Evolutionary conservation across 192 early-diverging fungal species (phyloP), one percentile per base, ranked within the genome.

Genomic region (Rhizophagus clarus): DNA sequence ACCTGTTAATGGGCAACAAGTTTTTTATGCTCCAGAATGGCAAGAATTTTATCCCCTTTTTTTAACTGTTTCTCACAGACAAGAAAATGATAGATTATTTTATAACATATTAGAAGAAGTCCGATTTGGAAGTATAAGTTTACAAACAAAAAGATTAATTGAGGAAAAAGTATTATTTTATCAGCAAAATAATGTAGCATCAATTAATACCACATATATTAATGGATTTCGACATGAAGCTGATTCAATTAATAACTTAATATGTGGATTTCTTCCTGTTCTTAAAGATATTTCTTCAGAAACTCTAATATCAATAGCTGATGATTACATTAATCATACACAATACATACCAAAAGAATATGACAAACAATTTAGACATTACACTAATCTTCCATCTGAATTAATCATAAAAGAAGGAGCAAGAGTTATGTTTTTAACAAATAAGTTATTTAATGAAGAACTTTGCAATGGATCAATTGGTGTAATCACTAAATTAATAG

Each of bases 401-500:
- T 15, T 72, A 5, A 72, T 22, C 0, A 40, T 47, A 17, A 20
- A 40, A 72, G 37, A 72, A 24, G 32, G 32, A 2, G 32, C 32
- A 32, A 32, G 32, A 32, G 32, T 32, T 2, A 32, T 32, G 32
- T 32, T 32, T 3, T 32, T 32, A 32, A 32, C 32, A 2, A 72
- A 72, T 12, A 26, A 42, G 26, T 34, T 72, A 10, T 47, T 72
- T 26, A 34, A 47, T 26, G 3, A 72, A n/a, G 14, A 51, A 15
- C 37, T 47, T 20, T 72, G 70, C 47, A 72, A 72, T 42, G 37
- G 70, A 14, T 26, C 15, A n/a, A 72, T 72, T 22, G 14, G 70
- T 2, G 4, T 17, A 47, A 22, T 72, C 26, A 72, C 37, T 8
- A 51, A 72, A 47, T 29, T 72, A 3, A 45, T 26, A 29, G 37